Conservation (phyloP, 108 stramenopile genomes). For the Pelagomonas calceolata region DNA sequence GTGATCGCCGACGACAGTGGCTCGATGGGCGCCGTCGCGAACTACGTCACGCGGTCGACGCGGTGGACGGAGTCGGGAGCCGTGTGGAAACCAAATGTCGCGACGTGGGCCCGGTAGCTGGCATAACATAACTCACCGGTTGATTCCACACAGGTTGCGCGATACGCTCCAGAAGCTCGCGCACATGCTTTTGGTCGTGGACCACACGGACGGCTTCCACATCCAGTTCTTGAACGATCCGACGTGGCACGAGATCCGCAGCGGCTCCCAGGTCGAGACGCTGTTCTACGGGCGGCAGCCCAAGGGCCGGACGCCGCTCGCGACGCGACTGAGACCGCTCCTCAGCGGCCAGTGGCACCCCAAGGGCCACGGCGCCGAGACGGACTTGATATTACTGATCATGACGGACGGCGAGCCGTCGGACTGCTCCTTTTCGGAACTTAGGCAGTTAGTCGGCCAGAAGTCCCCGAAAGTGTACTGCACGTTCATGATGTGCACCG, state of each 20-base stretch:
- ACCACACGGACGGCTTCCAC: slow-evolving; percentile 8
- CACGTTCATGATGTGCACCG: slow-evolving; percentile 11
- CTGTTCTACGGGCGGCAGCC: neutral
- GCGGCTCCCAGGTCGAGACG: neutral
- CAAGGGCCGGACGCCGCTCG: neutral
- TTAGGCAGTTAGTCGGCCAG: neutral
- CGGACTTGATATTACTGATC: neutral
- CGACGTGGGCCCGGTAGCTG: no score
- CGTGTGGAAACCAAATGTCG: no score
- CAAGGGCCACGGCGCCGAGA: neutral
- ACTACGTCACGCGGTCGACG: neutral
- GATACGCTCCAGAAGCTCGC: slow-evolving; percentile 1
- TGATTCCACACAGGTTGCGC: slow-evolving; percentile 1
- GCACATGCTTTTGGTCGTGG: slow-evolving; percentile 4
- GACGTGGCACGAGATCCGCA: slow-evolving; percentile 1
- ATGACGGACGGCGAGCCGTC: slow-evolving; percentile 7
- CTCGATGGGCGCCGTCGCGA: slow-evolving; percentile 1
- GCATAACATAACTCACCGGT: no score
- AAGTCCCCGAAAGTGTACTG: neutral
- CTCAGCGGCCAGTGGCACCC: neutral
- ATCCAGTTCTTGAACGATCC: slow-evolving; percentile 9
- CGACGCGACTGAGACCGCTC: neutral
- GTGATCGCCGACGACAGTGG: slow-evolving; percentile 8
- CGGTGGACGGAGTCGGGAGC: neutral
- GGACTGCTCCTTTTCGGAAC: neutral